phyloP scores from a whole-genome alignment of 2,329 filamentous ascomycete species.

The Fusarium bactridioides region DNA sequence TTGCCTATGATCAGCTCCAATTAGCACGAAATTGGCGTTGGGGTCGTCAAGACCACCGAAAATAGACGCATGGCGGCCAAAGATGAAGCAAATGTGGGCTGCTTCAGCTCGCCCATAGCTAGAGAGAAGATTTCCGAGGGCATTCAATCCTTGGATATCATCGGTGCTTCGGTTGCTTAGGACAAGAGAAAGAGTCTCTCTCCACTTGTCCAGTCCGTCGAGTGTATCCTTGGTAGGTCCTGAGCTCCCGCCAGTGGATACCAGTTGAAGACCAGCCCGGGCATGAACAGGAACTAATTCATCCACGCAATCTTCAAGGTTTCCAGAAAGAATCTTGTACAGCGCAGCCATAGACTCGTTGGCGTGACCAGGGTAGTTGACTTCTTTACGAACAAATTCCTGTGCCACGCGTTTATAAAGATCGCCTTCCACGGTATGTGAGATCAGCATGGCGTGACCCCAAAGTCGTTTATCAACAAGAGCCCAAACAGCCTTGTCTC shows the following conservation, averaged over 20 bases:
- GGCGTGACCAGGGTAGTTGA: conserved; percentile 80
- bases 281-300: conserved; percentile 94
- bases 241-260: conserved; percentile 74
- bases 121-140: conserved; percentile 82
- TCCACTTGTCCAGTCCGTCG: conserved; percentile 91
- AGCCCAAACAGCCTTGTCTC: conserved; percentile 91
- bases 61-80: conserved; percentile 74
- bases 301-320: conserved; percentile 92
- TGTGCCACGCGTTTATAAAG: conserved; percentile 93
- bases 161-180: conserved; percentile 86
- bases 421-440: conserved; percentile 77
- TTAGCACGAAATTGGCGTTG: conserved; percentile 78
- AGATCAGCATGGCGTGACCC: conserved; percentile 94
- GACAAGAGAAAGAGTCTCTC: conserved; percentile 85
- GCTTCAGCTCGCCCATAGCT: conserved; percentile 90
- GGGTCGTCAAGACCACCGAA: conserved; percentile 87
- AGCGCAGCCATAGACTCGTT: conserved; percentile 89
- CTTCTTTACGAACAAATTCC: conserved; percentile 94
- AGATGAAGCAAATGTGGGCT: conserved; percentile 92
- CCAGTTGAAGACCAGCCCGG: conserved; percentile 87
- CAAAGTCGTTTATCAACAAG: conserved; percentile 93
- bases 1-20: conserved; percentile 83
- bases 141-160: conserved; percentile 78
- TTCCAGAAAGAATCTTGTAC: conserved; percentile 94
- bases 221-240: conserved; percentile 74